Evolutionary conservation across 2,329 filamentous ascomycete genomes (phyloP).

Genomic region (Arthrinium phaeospermum): DNA sequence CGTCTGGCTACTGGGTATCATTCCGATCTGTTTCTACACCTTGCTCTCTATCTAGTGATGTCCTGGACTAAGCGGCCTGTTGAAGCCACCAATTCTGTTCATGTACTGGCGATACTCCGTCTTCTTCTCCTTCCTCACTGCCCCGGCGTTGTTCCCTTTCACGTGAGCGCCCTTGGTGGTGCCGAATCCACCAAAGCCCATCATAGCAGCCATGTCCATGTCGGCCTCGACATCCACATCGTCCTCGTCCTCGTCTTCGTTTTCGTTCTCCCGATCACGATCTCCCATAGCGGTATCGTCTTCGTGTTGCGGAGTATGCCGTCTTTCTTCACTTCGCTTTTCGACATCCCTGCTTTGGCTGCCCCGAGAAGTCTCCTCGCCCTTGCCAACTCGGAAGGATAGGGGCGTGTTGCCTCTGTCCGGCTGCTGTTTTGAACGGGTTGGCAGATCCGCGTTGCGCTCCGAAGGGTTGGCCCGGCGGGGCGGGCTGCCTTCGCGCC

Average conservation of each 20-base stretch:
- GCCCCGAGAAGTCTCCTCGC: slow-evolving; percentile 35
- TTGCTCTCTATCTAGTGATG: slow-evolving; percentile 20
- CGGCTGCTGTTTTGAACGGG: slow-evolving; percentile 33
- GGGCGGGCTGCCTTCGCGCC: slow-evolving; percentile 26
- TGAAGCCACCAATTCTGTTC: slow-evolving; percentile 83
- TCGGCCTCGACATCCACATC: slow-evolving; percentile 70
- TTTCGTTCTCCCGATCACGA: slow-evolving; percentile 34
- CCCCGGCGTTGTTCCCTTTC: slow-evolving; percentile 83
- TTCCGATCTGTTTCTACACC: neutral
- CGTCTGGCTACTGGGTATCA: slow-evolving; percentile 3
- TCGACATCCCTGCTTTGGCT: slow-evolving; percentile 28
- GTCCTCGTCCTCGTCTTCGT: slow-evolving; percentile 56
- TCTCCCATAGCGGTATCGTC: slow-evolving; percentile 36
- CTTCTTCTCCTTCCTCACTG: slow-evolving; percentile 90
- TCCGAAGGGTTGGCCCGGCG: slow-evolving; percentile 19
- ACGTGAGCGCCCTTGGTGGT: slow-evolving; percentile 90
- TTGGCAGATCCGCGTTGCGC: slow-evolving; percentile 38
- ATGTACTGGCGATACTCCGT: slow-evolving; percentile 97
- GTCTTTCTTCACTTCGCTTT: slow-evolving; percentile 28
- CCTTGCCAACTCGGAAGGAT: slow-evolving; percentile 44
- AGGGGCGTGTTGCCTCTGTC: slow-evolving; percentile 34
- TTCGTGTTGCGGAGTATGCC: slow-evolving; percentile 24
- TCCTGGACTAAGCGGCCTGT: slow-evolving; percentile 72
- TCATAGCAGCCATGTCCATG: slow-evolving; percentile 78
- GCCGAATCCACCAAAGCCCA: slow-evolving; percentile 89